Evolutionary conservation across 2,329 filamentous ascomycete genomes (phyloP).

Genomic region (Akanthomyces lecanii): DNA sequence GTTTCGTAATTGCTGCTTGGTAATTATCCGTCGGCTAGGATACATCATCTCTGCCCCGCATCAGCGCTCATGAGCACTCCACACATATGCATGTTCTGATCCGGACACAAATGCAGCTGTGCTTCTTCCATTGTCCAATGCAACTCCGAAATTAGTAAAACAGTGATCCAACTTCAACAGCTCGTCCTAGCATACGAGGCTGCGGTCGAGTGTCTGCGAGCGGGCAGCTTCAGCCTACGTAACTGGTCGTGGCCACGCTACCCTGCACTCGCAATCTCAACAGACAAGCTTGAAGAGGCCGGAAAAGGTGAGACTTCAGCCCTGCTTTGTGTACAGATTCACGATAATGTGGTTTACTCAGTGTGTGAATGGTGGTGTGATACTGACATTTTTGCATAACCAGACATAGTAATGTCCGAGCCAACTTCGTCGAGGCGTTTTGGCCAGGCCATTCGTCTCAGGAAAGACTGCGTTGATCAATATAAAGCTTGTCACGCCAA

Average conservation of each 20-base stretch:
- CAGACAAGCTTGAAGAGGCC: too few relatives aligned
- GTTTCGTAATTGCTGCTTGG: neutral
- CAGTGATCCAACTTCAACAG: neutral
- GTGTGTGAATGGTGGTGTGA: too few relatives aligned
- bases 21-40: neutral
- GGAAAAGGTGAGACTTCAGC: too few relatives aligned
- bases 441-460: conserved; percentile 69
- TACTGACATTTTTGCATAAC: conserved; percentile 2
- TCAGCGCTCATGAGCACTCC: neutral
- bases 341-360: too few relatives aligned
- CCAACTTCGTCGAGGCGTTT: conserved; percentile 52
- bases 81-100: neutral
- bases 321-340: too few relatives aligned
- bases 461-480: conserved; percentile 58
- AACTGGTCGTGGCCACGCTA: too few relatives aligned
- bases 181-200: neutral
- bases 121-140: neutral
- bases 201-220: too few relatives aligned
- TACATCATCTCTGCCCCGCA: neutral
- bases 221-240: too few relatives aligned
- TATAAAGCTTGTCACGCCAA: conserved; percentile 71
- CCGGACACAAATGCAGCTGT: neutral
- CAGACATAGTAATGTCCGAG: conserved; percentile 20
- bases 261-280: too few relatives aligned
- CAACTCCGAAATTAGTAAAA: too few relatives aligned